These are phyloP conservation scores for Juncus inflexus DNA, from an alignment of 176 grass and related monocot genomes.

Conservation along the genomic window DNA sequence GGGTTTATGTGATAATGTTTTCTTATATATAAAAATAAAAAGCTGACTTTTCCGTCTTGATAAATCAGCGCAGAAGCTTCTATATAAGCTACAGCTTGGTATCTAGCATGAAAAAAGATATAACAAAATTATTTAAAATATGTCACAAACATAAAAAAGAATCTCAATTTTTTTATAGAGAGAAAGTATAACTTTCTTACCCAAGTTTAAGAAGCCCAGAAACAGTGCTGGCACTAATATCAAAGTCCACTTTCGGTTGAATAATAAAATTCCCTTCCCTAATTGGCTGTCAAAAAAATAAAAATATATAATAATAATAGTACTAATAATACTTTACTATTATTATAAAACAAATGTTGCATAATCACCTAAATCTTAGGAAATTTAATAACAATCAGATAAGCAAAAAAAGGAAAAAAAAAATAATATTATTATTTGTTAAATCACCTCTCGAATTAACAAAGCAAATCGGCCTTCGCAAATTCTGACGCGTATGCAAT, in stretches of 20 bases:
- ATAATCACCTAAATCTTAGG: too few relatives aligned
- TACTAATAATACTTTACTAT: neutral
- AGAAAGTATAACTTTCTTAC: conserved; percentile 44
- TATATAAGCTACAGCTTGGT: conserved; percentile 97
- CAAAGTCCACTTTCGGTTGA: conserved; percentile 98
- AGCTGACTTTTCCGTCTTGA: conserved; percentile 84
- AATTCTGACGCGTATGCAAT: conserved; percentile 97
- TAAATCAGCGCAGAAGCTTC: conserved; percentile 96
- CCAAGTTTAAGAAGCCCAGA: conserved; percentile 97
- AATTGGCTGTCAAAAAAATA: conserved; percentile 61
- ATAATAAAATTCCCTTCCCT: conserved; percentile 95
- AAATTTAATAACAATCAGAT: too few relatives aligned
- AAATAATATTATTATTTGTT: neutral
- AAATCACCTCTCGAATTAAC: conserved; percentile 77
- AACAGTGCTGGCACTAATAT: conserved; percentile 97
- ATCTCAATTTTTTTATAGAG: neutral
- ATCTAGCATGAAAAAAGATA: conserved; percentile 42
- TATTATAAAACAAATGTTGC: too few relatives aligned
- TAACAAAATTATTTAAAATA: conserved; percentile 69
- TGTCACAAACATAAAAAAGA: conserved; percentile 25
- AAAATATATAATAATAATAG: conserved; percentile 3
- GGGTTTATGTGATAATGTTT: neutral
- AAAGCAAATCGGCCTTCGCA: conserved; percentile 99
- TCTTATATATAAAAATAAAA: conserved; percentile 20
- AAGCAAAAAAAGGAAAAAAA: too few relatives aligned